phyloP scores from a whole-genome alignment of 345 rosid genomes.

The Crucihimalaya himalaica region DNA sequence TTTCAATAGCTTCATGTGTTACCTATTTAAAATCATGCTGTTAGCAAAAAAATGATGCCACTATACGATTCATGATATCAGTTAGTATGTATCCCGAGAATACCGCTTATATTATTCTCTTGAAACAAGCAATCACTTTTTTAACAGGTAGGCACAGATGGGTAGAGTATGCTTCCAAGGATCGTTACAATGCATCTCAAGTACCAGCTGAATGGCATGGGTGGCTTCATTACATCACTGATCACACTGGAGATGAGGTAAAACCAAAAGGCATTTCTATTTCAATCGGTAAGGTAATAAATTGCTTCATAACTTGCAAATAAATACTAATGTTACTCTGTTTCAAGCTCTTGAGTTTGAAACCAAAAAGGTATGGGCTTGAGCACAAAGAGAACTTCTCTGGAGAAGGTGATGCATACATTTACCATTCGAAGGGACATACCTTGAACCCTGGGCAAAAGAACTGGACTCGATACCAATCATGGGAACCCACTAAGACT shows the following conservation, averaged over 20 bases:
- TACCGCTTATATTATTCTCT: neutral
- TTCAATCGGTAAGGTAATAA: neutral
- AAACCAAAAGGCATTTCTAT: neutral
- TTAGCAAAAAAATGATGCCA: neutral
- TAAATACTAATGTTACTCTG: neutral
- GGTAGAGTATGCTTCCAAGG: conserved; percentile 89
- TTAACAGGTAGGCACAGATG: conserved; percentile 85
- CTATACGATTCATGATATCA: conserved; percentile 5
- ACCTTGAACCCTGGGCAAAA: conserved; percentile 88
- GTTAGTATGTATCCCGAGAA: neutral
- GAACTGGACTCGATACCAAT: conserved; percentile 91
- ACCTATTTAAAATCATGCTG: neutral
- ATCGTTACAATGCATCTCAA: conserved; percentile 92
- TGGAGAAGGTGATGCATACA: conserved; percentile 78
- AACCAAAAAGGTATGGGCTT: conserved; percentile 82
- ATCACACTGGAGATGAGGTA: conserved; percentile 97
- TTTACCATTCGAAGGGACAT: conserved; percentile 96
- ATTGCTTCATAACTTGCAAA: neutral
- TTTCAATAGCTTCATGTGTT: conserved; percentile 1
- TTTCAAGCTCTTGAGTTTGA: conserved; percentile 82
- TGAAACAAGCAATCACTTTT: conserved; percentile 7
- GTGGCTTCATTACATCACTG: conserved; percentile 92
- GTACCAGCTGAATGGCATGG: conserved; percentile 99
- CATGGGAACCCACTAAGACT: conserved; percentile 81
- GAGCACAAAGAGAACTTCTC: conserved; percentile 93